Percentiles rank a stretch among this genome's conserved stretches.
Conservation (phyloP, 2,329 filamentous ascomycete genomes). For the Fusarium albosuccineum region DNA sequence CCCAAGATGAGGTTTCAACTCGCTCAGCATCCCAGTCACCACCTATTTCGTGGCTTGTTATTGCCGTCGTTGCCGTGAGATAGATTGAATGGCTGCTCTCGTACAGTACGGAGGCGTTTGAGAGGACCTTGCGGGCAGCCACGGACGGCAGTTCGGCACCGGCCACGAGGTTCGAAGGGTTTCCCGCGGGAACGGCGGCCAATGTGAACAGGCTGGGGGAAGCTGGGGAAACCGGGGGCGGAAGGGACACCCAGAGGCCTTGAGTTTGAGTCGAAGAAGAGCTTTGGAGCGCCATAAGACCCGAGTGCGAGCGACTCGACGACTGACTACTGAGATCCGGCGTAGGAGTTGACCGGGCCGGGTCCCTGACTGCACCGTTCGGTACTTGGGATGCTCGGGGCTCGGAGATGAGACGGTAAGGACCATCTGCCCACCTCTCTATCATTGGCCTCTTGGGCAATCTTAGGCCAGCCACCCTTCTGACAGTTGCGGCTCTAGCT, state of each 20-base stretch:
- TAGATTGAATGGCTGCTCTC: background rate
- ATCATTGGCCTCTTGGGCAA: background rate
- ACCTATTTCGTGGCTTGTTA: constrained; percentile 16
- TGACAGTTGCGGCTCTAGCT: constrained; percentile 25
- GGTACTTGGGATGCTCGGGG: constrained; percentile 22
- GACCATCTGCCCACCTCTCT: constrained; percentile 1
- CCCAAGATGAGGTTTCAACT: constrained; percentile 26
- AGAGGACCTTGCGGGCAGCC: constrained; percentile 13
- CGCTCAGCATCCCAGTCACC: constrained; percentile 21
- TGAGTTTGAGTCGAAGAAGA: constrained; percentile 12
- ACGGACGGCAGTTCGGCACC: constrained; percentile 10
- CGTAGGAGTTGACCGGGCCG: constrained; percentile 20
- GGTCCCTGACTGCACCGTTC: constrained; percentile 9
- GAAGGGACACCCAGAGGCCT: constrained; percentile 7
- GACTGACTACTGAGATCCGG: constrained; percentile 11
- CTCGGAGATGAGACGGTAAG: constrained; percentile 27
- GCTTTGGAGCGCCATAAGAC: background rate
- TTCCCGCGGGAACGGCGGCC: constrained; percentile 32
- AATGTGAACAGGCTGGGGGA: constrained; percentile 10
- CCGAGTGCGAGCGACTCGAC: background rate
- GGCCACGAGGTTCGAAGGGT: constrained; percentile 10
- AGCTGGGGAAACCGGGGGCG: constrained; percentile 21
- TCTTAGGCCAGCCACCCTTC: constrained; percentile 3
- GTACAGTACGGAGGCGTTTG: background rate
- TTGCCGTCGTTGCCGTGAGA: constrained; percentile 27